Conservation (phyloP, 305 asterid species). For the Striga hermonthica region DNA sequence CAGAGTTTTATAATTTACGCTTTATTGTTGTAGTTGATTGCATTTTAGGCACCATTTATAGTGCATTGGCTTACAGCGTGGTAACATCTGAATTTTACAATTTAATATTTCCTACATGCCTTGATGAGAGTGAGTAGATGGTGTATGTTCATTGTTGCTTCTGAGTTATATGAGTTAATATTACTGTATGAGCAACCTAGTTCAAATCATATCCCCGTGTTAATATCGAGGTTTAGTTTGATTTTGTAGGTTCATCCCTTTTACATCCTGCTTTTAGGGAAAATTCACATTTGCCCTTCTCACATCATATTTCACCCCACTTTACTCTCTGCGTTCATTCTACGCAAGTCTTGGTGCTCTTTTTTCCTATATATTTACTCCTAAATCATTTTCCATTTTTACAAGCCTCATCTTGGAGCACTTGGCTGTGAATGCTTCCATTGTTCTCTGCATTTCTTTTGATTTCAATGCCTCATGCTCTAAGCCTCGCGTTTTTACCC, state of each 20-base stretch:
- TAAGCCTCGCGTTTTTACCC: background rate
- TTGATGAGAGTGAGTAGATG: background rate
- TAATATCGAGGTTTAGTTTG: slow-evolving; percentile 16
- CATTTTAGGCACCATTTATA: slow-evolving; percentile 20
- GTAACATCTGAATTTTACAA: background rate
- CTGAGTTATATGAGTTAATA: slow-evolving; percentile 8
- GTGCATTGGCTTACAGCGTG: background rate
- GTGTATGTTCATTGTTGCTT: slow-evolving; percentile 1
- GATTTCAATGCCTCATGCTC: background rate
- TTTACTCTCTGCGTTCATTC: background rate
- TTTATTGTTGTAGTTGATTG: background rate
- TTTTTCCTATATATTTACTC: slow-evolving; percentile 13
- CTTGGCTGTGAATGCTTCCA: background rate
- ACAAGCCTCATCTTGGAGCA: slow-evolving; percentile 3
- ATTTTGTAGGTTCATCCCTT: background rate
- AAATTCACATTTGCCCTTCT: slow-evolving; percentile 16
- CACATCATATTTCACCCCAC: background rate
- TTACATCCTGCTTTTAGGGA: background rate
- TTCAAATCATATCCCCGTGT: slow-evolving; percentile 4
- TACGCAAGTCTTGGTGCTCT: slow-evolving; percentile 4
- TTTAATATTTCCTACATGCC: slow-evolving; percentile 6
- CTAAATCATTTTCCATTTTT: background rate
- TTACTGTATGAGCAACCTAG: slow-evolving; percentile 8
- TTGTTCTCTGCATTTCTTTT: slow-evolving; percentile 10
- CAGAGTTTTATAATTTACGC: slow-evolving; percentile 16